Base-by-base conservation (phyloP, 441 rosid species). In the Pelargonium exstipulatum region DNA sequence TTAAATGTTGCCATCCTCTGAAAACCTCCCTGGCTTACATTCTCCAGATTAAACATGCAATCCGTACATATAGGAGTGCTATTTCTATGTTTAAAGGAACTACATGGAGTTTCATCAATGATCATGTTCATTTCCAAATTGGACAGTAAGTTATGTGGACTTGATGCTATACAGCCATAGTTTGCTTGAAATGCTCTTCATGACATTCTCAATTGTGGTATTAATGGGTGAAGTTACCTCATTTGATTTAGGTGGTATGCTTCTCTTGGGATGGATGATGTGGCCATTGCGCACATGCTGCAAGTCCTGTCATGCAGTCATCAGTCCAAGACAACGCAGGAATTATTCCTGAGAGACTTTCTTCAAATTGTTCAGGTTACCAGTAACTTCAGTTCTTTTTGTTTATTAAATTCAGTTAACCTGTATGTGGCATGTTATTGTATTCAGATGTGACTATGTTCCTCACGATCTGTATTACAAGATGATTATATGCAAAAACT, bases 41-140 rank as follows among this genome's bases (percentile, higher is more conserved):
- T 85, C 71, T 81, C 9, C 79, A 95, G 99, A 77, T 91, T 76
- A 95, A 89, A 78, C 97, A 95, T 80, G 97, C 99, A 67, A 89
- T 95, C 84, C 96, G 96, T 68, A 91, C 95, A 9, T 95, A 87
- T 74, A 85, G 80, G 84, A 89, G 85, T 74, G 98, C 97, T n/a
- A 74, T 91, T 73, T 85, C 98, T 72, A 91, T 95, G 67, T 91
- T 92, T 78, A 82, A 84, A 75, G 92, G 88, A 79, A 91, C 95
- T 60, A 79, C 85, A 37, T 95, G 99, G 98, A 87, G 85, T 79
- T 89, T 83, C 76, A 95, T 95, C 79, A 93, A 88, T 77, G 98
- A 95, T 87, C 98, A 92, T 83, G 88, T 95, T 72, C 83, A 92
- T 85, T 95, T 92, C 83, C 95, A 87, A 75, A 86, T 90, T 72